Evolutionary conservation across 176 grass and related monocot species (phyloP).

Genomic region (Musa troglodytarum): DNA sequence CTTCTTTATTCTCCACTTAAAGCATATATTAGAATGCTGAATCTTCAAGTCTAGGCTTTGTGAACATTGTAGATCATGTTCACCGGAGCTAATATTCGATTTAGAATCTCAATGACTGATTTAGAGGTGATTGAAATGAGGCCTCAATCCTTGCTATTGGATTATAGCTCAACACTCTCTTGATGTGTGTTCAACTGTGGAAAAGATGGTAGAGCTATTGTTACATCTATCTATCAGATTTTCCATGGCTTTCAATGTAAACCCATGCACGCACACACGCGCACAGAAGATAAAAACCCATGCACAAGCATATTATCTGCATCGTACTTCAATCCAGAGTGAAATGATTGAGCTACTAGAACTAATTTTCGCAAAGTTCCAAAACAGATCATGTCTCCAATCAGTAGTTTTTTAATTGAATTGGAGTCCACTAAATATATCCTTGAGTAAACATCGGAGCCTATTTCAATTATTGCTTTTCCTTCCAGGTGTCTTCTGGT

Average conservation of each 20-base stretch:
- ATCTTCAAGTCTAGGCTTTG: not conserved
- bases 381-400: too few species aligned
- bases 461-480: not conserved
- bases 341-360: too few species aligned
- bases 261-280: not conserved
- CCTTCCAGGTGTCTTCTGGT: constrained; percentile 55
- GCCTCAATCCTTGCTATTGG: too few species aligned
- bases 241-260: not conserved
- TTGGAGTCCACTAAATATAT: not conserved
- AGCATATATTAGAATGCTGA: not conserved
- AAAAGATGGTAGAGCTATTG: too few species aligned
- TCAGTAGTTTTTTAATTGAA: not conserved
- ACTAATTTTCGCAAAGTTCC: too few species aligned
- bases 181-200: too few species aligned
- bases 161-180: too few species aligned
- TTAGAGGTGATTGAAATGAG: too few species aligned
- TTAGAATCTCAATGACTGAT: not conserved
- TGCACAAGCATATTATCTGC: not conserved
- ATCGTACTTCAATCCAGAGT: not conserved
- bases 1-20: too few species aligned
- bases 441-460: not conserved
- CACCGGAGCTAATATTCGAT: not conserved
- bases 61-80: not conserved
- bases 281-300: not conserved
- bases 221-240: too few species aligned